Base-by-base conservation (phyloP, 306 rosid species). In the Castanea crenata region DNA sequence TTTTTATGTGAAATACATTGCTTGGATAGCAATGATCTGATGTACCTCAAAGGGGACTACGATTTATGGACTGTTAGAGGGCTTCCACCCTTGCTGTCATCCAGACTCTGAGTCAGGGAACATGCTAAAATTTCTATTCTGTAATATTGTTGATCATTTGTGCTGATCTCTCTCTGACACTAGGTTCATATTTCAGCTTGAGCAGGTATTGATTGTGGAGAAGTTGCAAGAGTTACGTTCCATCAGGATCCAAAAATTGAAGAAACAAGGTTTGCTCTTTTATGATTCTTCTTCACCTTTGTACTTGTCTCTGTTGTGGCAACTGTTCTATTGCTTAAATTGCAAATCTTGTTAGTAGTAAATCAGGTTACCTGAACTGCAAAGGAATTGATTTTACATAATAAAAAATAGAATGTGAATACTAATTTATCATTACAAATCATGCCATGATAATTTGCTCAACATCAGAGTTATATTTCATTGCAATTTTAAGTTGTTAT, bases 171-270 rank as follows among this genome's bases (percentile, higher is more conserved):
- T 68, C 27, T 68, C 51, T 76, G 44, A 81, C 69, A 20, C 12
- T 67, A 75, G 61, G 41, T 80, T 75, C 55, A 12, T 78, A 25
- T 80, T 74, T 65, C 89, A 95, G 99, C 94, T 95, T 77, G 99
- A 95, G 85, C 77, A 83, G 58, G 90, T 92, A 67, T 78, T 91
- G 85, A 81, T 91, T 19, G 96, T 90, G 88, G 99, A 95, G 86
- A 95, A 92, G 82, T 86, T 91, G 83, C 92, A 95, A 84, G 97
- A 92, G 79, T 83, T 94, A 74, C 97, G 92, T 25, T 88, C 95
- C 65, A 85, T 91, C 73, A 91, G 96, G 85, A 91, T 92, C 79
- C 91, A 91, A 38, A 95, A 90, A 71, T 80, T 95, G 95, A 92
- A 92, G 86, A 95, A 90, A 78, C 98, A 95, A 81, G 99, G 97